Base-by-base conservation (phyloP, 2,329 filamentous ascomycete genomes). In the Thelonectria blattea region DNA sequence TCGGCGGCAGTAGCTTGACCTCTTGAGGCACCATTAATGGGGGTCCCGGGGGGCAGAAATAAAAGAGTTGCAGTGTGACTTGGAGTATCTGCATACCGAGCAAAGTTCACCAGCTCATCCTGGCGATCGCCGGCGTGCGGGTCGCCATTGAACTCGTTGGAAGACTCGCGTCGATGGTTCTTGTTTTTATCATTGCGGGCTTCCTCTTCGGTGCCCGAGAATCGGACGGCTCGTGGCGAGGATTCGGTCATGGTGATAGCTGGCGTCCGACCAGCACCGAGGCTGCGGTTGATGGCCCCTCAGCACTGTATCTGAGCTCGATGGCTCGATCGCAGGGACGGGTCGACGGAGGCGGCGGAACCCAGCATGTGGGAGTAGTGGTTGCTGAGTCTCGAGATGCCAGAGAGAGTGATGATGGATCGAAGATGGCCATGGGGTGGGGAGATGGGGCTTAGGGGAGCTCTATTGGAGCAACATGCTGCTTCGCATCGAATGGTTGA, bases 161-260 rank as follows among this genome's bases (percentile, higher is more conserved):
- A 50, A 22, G 57, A 55, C 37, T 69, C 68, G 58, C 75, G 73
- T 20, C 78, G 75, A 53, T 75, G 73, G 59, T 68, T 73, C 59
- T 77, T 81, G 64, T 74, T 63, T 65, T 77, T 80, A 24, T 85
- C 81, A 50, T 73, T 59, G 22, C 75, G 76, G 37, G 71, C 64
- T 32, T 79, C 74, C 22, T 82, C 80, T 59, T 82, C 83, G 70
- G 75, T 73, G 61, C 80, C 78, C 47, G 82, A 82, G 69, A 88
- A 88, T 65, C 85, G 82, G 64, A 88, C 83, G 63, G 80, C 78
- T 67, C 84, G 81, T 52, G 84, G 82, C 11, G 84, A 84, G 37
- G 80, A 73, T 64, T 87, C 84, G 68, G 78, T 73, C 70, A 77
- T 77, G 53, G 55, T 68, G 48, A 53, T 50, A 51, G 49, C 53